These are phyloP conservation scores for Amyloporia xantha DNA, from an alignment of 768 basidiomycete genomes.

Conservation along the genomic window DNA sequence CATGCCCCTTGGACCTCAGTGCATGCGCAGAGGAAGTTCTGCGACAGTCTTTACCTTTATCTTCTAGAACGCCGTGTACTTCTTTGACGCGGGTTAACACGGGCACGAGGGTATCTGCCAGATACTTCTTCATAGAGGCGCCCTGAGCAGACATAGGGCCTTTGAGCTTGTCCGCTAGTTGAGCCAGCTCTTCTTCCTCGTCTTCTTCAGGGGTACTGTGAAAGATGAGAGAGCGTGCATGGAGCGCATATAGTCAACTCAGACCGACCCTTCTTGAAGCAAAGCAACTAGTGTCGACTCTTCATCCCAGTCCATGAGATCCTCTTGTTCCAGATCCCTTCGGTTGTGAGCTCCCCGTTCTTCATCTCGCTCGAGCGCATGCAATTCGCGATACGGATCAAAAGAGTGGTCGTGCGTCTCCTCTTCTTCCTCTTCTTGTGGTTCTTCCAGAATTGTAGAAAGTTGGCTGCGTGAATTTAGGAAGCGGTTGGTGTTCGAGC, in stretches of 20 bases:
- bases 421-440: slow-evolving; percentile 8
- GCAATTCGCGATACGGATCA: slow-evolving; percentile 3
- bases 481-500: slow-evolving; percentile 12
- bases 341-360: neutral
- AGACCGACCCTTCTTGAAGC: slow-evolving; percentile 23
- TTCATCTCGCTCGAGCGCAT: slow-evolving; percentile 5
- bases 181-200: slow-evolving; percentile 19
- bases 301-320: slow-evolving; percentile 25
- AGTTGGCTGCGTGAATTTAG: slow-evolving; percentile 10
- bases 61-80: slow-evolving; percentile 29
- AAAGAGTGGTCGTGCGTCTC: neutral
- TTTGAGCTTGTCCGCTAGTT: slow-evolving; percentile 20
- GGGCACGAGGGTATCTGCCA: slow-evolving; percentile 29
- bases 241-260: neutral
- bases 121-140: slow-evolving; percentile 22
- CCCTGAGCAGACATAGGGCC: slow-evolving; percentile 23
- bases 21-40: neutral
- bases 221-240: too few relatives aligned
- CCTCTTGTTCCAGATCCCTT: slow-evolving; percentile 8
- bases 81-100: slow-evolving; percentile 28
- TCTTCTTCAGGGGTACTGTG: slow-evolving; percentile 14
- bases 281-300: slow-evolving; percentile 26
- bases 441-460: slow-evolving; percentile 14
- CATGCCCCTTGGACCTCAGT: too few relatives aligned
- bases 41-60: slow-evolving; percentile 20